Percentiles rank a stretch among this genome's conserved stretches.
These are phyloP conservation scores for Ceratopteris richardii DNA, from an alignment of 75 land plant species.

Conservation along the genomic window DNA sequence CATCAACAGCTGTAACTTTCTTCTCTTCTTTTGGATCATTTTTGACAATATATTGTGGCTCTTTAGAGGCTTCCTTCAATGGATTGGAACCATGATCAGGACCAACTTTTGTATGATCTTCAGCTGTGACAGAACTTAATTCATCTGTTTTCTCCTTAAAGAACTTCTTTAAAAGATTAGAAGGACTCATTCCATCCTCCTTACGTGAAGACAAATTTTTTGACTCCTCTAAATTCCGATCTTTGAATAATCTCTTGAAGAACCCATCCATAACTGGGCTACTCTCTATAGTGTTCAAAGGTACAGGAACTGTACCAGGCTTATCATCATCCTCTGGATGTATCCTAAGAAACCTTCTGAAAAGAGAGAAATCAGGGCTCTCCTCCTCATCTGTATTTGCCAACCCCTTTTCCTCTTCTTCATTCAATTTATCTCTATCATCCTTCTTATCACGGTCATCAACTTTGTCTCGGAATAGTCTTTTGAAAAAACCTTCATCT, in stretches of 20 bases:
- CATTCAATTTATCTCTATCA: conserved; percentile 31
- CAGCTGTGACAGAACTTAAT: conserved; percentile 5
- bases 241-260: conserved; percentile 75
- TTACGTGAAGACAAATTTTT: conserved; percentile 40
- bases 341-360: conserved; percentile 76
- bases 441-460: conserved; percentile 44
- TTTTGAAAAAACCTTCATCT: conserved; percentile 49
- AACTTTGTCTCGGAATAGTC: conserved; percentile 47
- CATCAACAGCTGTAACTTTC: no score
- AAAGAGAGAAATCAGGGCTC: conserved; percentile 64
- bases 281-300: conserved; percentile 40
- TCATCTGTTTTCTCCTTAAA: conserved; percentile 32
- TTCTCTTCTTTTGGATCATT: no score
- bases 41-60: no score
- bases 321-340: conserved; percentile 79
- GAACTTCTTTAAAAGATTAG: conserved; percentile 23
- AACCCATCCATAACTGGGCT: conserved; percentile 92
- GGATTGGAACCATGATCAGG: background rate
- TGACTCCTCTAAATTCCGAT: conserved; percentile 78
- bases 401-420: conserved; percentile 38
- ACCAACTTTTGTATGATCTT: conserved; percentile 7
- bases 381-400: conserved; percentile 71
- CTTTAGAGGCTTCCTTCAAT: background rate
- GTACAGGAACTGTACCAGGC: conserved; percentile 18
- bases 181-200: conserved; percentile 24